phyloP scores from a whole-genome alignment of 768 basidiomycete species.

The Boletus reticuloceps region DNA sequence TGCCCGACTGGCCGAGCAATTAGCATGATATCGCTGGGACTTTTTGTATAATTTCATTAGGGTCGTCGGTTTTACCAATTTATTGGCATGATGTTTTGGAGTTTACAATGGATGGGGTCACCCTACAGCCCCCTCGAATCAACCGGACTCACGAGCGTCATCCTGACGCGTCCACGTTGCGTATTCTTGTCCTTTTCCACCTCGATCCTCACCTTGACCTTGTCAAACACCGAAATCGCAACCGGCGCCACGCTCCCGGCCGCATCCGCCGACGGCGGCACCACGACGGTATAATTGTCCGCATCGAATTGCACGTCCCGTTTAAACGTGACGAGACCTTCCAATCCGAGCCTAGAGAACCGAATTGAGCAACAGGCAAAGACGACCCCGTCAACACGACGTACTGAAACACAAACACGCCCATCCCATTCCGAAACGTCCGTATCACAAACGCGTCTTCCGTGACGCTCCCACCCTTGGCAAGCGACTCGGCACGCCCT shows the following conservation, averaged over 20 bases:
- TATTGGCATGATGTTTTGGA: not conserved
- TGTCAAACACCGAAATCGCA: conserved; percentile 87
- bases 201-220: conserved; percentile 84
- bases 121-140: conserved; percentile 45
- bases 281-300: conserved; percentile 81
- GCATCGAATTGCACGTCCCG: conserved; percentile 85
- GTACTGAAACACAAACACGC: conserved; percentile 94
- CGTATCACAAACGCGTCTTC: conserved; percentile 94
- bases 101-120: too few species aligned
- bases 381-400: conserved; percentile 27
- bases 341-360: conserved; percentile 74
- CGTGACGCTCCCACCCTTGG: conserved; percentile 37
- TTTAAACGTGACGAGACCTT: conserved; percentile 94
- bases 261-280: conserved; percentile 43
- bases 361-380: not conserved
- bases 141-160: conserved; percentile 69
- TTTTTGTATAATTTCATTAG: not conserved
- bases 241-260: conserved; percentile 36
- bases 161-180: conserved; percentile 85
- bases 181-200: conserved; percentile 96
- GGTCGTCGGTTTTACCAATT: not conserved
- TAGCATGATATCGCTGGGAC: conserved; percentile 3
- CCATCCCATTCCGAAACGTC: conserved; percentile 90
- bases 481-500: conserved; percentile 45
- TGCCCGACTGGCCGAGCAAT: conserved; percentile 71